These are phyloP conservation scores for Eimeria falciformis DNA, from an alignment of 169 alveolate species.

Conservation along the genomic window DNA sequence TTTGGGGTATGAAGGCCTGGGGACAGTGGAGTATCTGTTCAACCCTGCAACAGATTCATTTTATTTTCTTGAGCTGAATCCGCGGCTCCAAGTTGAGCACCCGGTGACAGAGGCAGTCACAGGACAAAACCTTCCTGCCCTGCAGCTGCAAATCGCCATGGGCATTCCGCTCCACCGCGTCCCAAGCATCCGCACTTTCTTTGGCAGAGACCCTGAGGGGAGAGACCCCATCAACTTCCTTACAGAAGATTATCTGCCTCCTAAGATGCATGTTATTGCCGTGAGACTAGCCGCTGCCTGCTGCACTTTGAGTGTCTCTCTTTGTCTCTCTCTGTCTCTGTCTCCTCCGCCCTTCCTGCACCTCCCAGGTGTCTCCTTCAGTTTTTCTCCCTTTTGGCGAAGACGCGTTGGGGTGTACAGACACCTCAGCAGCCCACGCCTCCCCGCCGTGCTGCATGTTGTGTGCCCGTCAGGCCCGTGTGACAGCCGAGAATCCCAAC, in stretches of 20 bases:
- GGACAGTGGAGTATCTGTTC: conserved; percentile 95
- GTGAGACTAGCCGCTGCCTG: conserved; percentile 10
- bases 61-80: conserved; percentile 86
- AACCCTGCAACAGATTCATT: conserved; percentile 87
- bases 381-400: not conserved
- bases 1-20: conserved; percentile 92
- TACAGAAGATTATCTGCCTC: conserved; percentile 51
- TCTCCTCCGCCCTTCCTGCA: not conserved
- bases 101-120: conserved; percentile 96
- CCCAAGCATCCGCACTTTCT: conserved; percentile 85
- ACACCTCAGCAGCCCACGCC: not conserved
- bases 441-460: not conserved
- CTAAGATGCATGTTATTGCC: conserved; percentile 48
- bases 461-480: conserved; percentile 84
- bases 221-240: conserved; percentile 58
- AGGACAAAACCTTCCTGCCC: conserved; percentile 88
- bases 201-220: conserved; percentile 76
- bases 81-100: conserved; percentile 93
- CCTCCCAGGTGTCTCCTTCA: not conserved
- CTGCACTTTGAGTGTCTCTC: not conserved
- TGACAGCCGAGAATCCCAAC: conserved; percentile 92
- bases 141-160: conserved; percentile 90
- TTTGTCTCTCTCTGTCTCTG: not conserved
- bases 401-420: not conserved
- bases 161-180: conserved; percentile 89